phyloP scores from a whole-genome alignment of 352 stramenopile species.

The Globisporangium okanoganense region DNA sequence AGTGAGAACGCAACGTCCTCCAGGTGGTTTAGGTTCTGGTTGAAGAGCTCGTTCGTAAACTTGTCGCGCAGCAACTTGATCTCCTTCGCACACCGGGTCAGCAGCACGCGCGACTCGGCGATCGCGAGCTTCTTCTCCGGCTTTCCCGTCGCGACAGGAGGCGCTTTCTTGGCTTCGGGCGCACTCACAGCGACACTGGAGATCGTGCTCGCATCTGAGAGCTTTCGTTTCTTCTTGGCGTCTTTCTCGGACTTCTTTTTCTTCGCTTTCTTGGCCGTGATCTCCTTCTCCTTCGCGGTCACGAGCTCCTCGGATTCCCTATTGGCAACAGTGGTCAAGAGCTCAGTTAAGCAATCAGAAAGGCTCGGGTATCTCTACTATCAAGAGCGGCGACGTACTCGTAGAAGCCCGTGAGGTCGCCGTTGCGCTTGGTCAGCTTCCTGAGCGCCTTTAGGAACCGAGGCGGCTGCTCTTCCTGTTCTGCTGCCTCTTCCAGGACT shows the following conservation, averaged over 20 bases:
- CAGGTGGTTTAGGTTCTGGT: constrained; percentile 39
- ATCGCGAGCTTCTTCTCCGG: neutral
- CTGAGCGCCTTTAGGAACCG: constrained; percentile 11
- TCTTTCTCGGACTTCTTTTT: constrained; percentile 18
- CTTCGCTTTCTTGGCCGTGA: constrained; percentile 18
- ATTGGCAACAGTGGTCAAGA: neutral
- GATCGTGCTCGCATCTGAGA: constrained; percentile 7
- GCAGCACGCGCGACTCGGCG: neutral
- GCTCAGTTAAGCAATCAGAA: neutral
- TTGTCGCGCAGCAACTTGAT: constrained; percentile 32
- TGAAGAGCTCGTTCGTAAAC: constrained; percentile 36
- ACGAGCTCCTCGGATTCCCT: constrained; percentile 10
- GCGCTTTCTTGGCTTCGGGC: neutral
- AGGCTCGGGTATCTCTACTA: too few relatives aligned
- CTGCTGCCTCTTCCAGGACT: constrained; percentile 2
- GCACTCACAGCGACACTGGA: neutral
- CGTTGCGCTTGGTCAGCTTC: neutral
- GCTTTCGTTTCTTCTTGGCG: constrained; percentile 22
- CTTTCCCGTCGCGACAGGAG: neutral
- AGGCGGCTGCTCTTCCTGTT: neutral
- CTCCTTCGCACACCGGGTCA: constrained; percentile 25
- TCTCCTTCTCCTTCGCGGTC: constrained; percentile 9
- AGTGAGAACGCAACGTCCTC: constrained; percentile 46
- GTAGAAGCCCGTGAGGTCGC: neutral
- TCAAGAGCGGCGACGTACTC: neutral